Conservation (phyloP, 148 eudicot species). For the Amaranthus hypochondriacus region DNA sequence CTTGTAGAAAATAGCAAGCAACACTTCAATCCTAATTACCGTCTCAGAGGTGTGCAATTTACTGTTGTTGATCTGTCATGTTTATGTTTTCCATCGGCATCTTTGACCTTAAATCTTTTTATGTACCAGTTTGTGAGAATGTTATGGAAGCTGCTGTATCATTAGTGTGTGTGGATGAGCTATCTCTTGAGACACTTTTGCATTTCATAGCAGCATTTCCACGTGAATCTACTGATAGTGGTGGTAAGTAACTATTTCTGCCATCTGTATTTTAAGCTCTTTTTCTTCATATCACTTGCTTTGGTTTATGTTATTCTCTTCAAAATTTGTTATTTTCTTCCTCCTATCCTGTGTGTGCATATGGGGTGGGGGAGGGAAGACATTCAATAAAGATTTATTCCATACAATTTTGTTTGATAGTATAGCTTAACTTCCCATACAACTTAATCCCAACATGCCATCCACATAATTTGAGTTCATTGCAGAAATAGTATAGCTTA, state of each 20-base stretch:
- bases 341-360: too few species aligned
- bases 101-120: conserved; percentile 16
- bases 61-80: neutral
- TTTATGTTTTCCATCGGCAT: too few species aligned
- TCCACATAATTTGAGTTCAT: too few species aligned
- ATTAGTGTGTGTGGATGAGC: conserved; percentile 45
- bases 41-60: conserved; percentile 55
- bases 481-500: too few species aligned
- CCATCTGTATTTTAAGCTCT: neutral
- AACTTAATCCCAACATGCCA: too few species aligned
- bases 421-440: too few species aligned
- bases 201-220: conserved; percentile 81
- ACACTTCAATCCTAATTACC: conserved; percentile 86
- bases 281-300: neutral
- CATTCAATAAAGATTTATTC: too few species aligned
- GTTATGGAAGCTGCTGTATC: conserved; percentile 60
- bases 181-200: conserved; percentile 66
- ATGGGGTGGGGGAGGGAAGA: too few species aligned
- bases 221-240: conserved; percentile 67
- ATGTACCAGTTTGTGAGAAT: conserved; percentile 68
- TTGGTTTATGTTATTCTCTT: conserved; percentile 1
- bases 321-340: neutral
- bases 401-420: too few species aligned
- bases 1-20: conserved; percentile 84
- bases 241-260: conserved; percentile 46